phyloP scores from a whole-genome alignment of 129 eudicot genomes.

The Arctium minus region DNA sequence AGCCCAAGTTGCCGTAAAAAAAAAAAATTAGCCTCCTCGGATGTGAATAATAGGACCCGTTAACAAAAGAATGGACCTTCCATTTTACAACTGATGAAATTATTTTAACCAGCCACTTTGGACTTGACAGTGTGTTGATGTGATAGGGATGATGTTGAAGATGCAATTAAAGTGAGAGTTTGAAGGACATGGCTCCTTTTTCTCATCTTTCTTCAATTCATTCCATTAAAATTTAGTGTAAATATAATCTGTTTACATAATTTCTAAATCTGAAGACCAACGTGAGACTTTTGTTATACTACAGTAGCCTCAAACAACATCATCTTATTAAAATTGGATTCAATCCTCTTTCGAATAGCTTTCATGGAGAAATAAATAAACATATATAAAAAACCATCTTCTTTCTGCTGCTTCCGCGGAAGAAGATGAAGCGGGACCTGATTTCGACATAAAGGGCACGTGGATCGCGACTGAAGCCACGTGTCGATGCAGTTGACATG shows the following conservation, averaged over 20 bases:
- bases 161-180: background rate
- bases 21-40: too few species aligned
- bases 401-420: slow-evolving; percentile 21
- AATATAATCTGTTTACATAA: too few species aligned
- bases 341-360: slow-evolving; percentile 19
- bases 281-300: background rate
- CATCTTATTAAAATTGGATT: slow-evolving; percentile 25
- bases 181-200: background rate
- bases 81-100: background rate
- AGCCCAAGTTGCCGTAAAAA: too few species aligned
- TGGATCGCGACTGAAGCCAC: slow-evolving; percentile 41
- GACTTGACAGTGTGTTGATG: background rate
- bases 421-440: slow-evolving; percentile 31
- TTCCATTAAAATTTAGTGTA: too few species aligned
- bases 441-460: slow-evolving; percentile 56
- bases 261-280: background rate
- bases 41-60: too few species aligned
- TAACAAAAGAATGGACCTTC: too few species aligned
- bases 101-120: background rate
- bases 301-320: slow-evolving; percentile 2
- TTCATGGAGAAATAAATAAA: slow-evolving; percentile 33
- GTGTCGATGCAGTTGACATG: slow-evolving; percentile 45
- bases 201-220: background rate
- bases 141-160: background rate
- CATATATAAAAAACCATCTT: slow-evolving; percentile 13